Conservation (phyloP, 2,329 filamentous ascomycete genomes). For the Fusarium tupiense region DNA sequence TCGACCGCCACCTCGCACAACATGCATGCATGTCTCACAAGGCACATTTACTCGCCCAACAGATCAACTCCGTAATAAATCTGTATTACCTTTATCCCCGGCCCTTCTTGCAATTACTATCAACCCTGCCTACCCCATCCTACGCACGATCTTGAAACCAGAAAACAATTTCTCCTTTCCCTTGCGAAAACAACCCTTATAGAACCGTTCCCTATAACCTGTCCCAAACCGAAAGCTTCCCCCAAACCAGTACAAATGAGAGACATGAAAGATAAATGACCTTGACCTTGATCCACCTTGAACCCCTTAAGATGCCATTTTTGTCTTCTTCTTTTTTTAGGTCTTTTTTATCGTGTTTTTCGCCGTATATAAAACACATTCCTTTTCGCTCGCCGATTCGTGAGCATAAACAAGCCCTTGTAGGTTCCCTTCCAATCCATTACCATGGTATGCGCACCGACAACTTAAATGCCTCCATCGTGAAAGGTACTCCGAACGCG, state of each 20-base stretch:
- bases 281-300: conserved; percentile 24
- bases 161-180: conserved; percentile 39
- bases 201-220: conserved; percentile 33
- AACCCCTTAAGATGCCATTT: conserved; percentile 38
- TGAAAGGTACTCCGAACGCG: conserved; percentile 34
- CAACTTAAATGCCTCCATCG: conserved; percentile 37
- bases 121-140: background rate
- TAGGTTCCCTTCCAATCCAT: conserved; percentile 22
- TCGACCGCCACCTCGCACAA: background rate
- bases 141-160: conserved; percentile 14
- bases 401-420: conserved; percentile 18
- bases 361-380: conserved; percentile 26
- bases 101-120: conserved; percentile 18
- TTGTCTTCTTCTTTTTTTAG: conserved; percentile 2
- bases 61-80: conserved; percentile 17
- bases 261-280: conserved; percentile 28
- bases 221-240: conserved; percentile 26
- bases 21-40: conserved; percentile 5
- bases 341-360: conserved; percentile 28
- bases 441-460: conserved; percentile 31
- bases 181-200: conserved; percentile 28
- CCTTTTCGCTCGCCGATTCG: conserved; percentile 31
- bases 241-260: conserved; percentile 32
- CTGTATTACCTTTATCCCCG: conserved; percentile 24
- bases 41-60: background rate